These are phyloP conservation scores for Penicillium goetzii DNA, from an alignment of 495 filamentous ascomycete species.

Conservation along the genomic window DNA sequence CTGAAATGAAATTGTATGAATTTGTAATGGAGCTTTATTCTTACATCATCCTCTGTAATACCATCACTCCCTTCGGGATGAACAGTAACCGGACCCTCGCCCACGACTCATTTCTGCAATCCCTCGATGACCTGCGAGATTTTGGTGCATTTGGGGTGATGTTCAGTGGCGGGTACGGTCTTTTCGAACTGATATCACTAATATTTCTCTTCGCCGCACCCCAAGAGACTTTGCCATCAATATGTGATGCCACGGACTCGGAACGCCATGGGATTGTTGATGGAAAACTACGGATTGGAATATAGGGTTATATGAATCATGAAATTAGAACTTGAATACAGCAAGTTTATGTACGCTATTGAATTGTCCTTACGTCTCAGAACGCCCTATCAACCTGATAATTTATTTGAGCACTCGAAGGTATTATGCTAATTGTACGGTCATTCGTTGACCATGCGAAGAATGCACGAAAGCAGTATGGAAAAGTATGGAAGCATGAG, in stretches of 20 bases:
- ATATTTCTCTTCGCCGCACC: neutral
- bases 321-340: neutral
- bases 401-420: too few relatives aligned
- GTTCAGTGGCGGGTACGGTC: neutral
- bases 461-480: too few relatives aligned
- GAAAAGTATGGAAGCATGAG: too few relatives aligned
- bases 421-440: too few relatives aligned
- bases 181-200: neutral
- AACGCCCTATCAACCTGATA: too few relatives aligned
- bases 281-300: neutral
- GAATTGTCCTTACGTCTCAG: too few relatives aligned
- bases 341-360: too few relatives aligned
- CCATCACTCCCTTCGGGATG: constrained; percentile 2
- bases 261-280: neutral
- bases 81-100: neutral
- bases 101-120: neutral
- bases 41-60: neutral
- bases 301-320: neutral
- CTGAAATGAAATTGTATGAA: neutral
- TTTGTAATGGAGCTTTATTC: constrained; percentile 1
- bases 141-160: constrained; percentile 4
- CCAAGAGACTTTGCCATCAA: neutral
- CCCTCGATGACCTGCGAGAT: neutral
- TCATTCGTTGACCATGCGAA: too few relatives aligned
- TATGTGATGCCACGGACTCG: neutral